Percentiles rank a stretch among this genome's conserved stretches.
phyloP scores from a whole-genome alignment of 352 stramenopile genomes.

The Pythium volutum region DNA sequence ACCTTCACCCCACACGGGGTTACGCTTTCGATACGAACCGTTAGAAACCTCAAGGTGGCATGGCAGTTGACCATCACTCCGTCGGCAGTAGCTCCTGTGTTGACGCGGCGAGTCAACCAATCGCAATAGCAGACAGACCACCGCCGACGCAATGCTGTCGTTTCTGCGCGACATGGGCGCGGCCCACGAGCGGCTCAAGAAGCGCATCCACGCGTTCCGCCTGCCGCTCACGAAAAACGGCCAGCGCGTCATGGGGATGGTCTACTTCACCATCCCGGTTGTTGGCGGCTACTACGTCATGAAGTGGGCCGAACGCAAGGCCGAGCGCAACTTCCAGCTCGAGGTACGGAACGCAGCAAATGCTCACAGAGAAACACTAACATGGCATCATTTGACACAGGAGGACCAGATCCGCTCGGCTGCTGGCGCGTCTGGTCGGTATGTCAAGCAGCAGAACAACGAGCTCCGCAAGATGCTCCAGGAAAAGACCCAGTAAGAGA shows the following conservation, averaged over 20 bases:
- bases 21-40: constrained; percentile 1
- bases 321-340: constrained; percentile 70
- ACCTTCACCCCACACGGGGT: no score
- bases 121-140: no score
- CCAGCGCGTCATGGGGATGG: constrained; percentile 78
- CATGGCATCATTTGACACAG: constrained; percentile 21
- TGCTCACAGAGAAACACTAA: background rate
- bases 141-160: constrained; percentile 48
- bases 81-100: background rate
- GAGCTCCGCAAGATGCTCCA: constrained; percentile 38
- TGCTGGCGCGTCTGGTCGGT: constrained; percentile 36
- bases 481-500: constrained; percentile 18
- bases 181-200: constrained; percentile 89
- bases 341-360: constrained; percentile 34
- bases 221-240: constrained; percentile 88
- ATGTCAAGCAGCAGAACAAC: constrained; percentile 68
- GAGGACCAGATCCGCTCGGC: constrained; percentile 67
- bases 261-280: constrained; percentile 91
- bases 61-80: constrained; percentile 4
- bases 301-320: constrained; percentile 83
- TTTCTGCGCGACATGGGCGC: constrained; percentile 69
- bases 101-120: no score
- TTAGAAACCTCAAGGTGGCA: background rate
- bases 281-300: constrained; percentile 90
- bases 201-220: constrained; percentile 88